These are phyloP conservation scores for Agrocybe praecox DNA, from an alignment of 768 basidiomycete genomes.

Conservation along the genomic window DNA sequence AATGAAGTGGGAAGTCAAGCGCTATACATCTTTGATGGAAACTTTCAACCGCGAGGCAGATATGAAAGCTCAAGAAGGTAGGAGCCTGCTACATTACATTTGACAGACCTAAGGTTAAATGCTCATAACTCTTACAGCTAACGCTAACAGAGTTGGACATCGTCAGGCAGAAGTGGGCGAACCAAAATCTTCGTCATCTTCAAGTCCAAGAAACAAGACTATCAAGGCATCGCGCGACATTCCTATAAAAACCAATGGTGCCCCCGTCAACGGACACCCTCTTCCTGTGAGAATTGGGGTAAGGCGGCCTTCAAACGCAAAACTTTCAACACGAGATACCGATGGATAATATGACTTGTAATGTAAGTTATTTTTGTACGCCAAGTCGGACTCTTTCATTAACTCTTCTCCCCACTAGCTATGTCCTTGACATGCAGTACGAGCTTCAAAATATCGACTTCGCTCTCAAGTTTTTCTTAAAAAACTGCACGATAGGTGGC, in stretches of 20 bases:
- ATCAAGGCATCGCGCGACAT: slow-evolving; percentile 16
- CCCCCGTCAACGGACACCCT: slow-evolving; percentile 5
- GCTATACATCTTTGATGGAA: slow-evolving; percentile 78
- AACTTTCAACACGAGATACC: slow-evolving; percentile 10
- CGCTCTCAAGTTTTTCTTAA: not conserved
- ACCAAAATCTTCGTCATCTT: slow-evolving; percentile 19
- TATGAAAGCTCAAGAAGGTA: slow-evolving; percentile 65
- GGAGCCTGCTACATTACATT: slow-evolving; percentile 14
- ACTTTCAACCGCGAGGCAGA: slow-evolving; percentile 83
- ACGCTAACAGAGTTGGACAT: slow-evolving; percentile 10
- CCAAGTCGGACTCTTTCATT: not conserved
- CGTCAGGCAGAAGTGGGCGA: slow-evolving; percentile 24
- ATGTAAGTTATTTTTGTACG: not conserved
- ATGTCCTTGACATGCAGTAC: too few relatives aligned
- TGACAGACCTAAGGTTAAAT: too few relatives aligned
- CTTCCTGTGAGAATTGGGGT: slow-evolving; percentile 1
- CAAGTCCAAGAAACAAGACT: slow-evolving; percentile 19
- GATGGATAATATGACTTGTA: slow-evolving; percentile 12
- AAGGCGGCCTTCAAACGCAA: slow-evolving; percentile 8
- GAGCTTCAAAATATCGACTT: not conserved
- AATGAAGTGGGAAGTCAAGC: slow-evolving; percentile 84
- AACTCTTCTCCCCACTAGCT: too few relatives aligned
- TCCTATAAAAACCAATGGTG: slow-evolving; percentile 15
- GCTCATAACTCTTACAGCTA: not conserved
- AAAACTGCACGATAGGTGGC: not conserved